phyloP scores from a whole-genome alignment of 192 early-diverging fungal genomes.

The Backusella luteola region DNA sequence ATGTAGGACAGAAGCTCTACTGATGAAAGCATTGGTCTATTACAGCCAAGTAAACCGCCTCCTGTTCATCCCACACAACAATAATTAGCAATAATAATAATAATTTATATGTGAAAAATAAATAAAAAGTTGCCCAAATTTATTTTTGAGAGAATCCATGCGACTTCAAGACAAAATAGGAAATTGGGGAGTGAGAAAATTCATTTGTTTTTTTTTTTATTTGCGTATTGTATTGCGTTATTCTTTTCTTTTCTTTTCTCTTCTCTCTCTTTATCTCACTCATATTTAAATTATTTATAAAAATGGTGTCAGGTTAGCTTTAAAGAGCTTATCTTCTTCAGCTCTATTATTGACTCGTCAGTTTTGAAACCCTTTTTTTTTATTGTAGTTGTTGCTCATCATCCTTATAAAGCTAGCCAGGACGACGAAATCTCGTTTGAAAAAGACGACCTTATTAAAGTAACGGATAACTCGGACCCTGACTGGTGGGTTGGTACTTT shows the following conservation, averaged over 20 bases:
- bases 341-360: neutral
- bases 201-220: neutral
- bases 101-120: neutral
- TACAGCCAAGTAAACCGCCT: neutral
- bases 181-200: conserved; percentile 1
- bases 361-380: neutral
- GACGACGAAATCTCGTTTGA: conserved; percentile 63
- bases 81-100: neutral
- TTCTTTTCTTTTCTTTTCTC: neutral
- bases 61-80: neutral
- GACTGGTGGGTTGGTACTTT: conserved; percentile 51
- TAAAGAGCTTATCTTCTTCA: neutral
- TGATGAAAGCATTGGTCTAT: neutral
- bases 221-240: neutral
- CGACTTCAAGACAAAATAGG: neutral
- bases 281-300: neutral
- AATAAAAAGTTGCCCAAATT: neutral
- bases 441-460: conserved; percentile 55
- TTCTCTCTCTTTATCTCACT: neutral
- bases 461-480: conserved; percentile 53
- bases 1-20: conserved; percentile 1
- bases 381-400: conserved; percentile 33
- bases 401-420: conserved; percentile 54
- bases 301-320: neutral
- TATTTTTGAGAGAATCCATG: neutral